phyloP scores from a whole-genome alignment of 2,329 filamentous ascomycete genomes.

The Colletotrichum scovillei region DNA sequence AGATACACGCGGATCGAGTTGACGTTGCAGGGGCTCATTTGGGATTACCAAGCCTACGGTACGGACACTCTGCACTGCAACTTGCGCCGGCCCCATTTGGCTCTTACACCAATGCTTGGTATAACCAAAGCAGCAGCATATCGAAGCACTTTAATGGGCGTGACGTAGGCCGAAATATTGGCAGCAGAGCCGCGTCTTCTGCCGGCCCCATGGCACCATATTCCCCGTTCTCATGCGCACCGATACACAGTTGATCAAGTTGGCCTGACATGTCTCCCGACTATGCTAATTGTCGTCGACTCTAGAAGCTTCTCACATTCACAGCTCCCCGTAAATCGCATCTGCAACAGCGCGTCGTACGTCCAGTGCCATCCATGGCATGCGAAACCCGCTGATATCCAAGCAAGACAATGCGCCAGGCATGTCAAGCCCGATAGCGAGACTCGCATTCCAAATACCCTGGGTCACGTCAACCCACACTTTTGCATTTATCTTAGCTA shows the following conservation, averaged over 20 bases:
- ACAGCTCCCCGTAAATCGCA: background rate
- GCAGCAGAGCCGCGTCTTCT: background rate
- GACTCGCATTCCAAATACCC: conserved; percentile 25
- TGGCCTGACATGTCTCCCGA: background rate
- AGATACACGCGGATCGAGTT: background rate
- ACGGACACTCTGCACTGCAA: background rate
- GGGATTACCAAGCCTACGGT: background rate
- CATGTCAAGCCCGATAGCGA: background rate
- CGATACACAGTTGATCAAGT: background rate
- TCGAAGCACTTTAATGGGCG: background rate
- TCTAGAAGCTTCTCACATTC: conserved; percentile 3
- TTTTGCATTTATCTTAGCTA: background rate
- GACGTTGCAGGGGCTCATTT: background rate
- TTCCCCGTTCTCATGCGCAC: conserved; percentile 10
- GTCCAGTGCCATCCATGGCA: conserved; percentile 12
- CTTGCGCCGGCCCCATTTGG: background rate
- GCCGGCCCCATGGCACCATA: conserved; percentile 4
- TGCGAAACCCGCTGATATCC: background rate
- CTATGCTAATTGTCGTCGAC: background rate
- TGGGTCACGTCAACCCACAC: background rate
- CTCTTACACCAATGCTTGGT: background rate
- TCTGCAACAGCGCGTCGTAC: background rate
- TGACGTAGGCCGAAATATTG: conserved; percentile 1
- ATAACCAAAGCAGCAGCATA: background rate
- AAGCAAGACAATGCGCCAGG: conserved; percentile 6